Conservation (phyloP, 805 yeast genomes). For the Suhomyces prunicola region DNA sequence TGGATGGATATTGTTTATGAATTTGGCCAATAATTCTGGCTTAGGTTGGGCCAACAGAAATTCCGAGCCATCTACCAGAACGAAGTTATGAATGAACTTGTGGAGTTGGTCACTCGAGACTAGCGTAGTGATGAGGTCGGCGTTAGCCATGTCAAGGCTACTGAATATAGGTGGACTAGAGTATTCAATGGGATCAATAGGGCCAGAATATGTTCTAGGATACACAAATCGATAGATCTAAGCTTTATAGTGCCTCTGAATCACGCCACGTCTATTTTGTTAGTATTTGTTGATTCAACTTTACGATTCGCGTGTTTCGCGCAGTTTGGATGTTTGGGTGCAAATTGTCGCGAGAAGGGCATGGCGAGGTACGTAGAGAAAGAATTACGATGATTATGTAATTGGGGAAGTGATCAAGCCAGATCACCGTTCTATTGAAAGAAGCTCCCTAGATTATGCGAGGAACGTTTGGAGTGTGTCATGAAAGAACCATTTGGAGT, state of each 20-base stretch:
- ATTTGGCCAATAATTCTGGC: conserved; percentile 10
- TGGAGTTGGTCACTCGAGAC: conserved; percentile 4
- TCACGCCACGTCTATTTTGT: background rate
- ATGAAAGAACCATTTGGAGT: background rate
- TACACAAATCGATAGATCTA: background rate
- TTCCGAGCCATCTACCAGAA: conserved; percentile 5
- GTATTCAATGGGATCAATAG: background rate
- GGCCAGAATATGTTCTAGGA: background rate
- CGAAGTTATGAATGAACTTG: conserved; percentile 8
- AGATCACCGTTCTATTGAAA: background rate
- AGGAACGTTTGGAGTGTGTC: background rate
- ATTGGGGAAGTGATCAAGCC: background rate
- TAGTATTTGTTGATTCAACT: background rate
- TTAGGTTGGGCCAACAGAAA: conserved; percentile 1
- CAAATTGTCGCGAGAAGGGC: background rate
- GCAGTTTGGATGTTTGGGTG: background rate
- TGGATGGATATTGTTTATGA: conserved; percentile 17
- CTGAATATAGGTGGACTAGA: background rate
- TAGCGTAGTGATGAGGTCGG: background rate
- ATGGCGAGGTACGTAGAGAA: background rate
- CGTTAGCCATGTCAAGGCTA: background rate
- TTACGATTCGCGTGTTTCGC: background rate
- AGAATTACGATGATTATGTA: background rate
- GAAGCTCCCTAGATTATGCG: background rate
- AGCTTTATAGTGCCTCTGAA: background rate